A percentile compares a stretch with the other conserved stretches of the same genome.
These are phyloP conservation scores for Ceratocystis destructans DNA, from an alignment of 2,329 filamentous ascomycete species.

Conservation along the genomic window DNA sequence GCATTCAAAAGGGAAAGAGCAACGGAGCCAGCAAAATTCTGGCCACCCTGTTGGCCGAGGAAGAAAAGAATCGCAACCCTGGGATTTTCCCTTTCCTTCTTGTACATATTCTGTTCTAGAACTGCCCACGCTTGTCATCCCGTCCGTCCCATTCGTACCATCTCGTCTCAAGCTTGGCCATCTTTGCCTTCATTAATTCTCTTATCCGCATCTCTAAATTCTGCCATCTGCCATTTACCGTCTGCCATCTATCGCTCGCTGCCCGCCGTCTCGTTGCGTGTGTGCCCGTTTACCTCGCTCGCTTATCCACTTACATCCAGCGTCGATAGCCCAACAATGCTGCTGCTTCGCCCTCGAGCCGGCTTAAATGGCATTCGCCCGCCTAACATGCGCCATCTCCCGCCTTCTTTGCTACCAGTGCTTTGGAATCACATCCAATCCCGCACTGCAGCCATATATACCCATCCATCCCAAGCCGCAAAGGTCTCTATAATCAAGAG, in stretches of 20 bases:
- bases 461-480: conserved; percentile 64
- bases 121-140: not conserved
- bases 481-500: conserved; percentile 71
- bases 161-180: no score
- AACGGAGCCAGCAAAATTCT: not conserved
- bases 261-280: no score
- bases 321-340: not conserved
- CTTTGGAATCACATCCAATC: conserved; percentile 23
- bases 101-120: not conserved
- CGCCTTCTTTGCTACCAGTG: conserved; percentile 21
- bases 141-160: not conserved
- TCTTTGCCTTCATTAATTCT: not conserved
- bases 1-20: not conserved
- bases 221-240: not conserved
- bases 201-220: not conserved
- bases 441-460: conserved; percentile 56
- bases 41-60: conserved; percentile 13
- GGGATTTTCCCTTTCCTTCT: not conserved
- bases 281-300: no score
- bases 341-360: not conserved
- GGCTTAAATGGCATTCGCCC: not conserved
- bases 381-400: conserved; percentile 25
- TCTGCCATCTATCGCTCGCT: no score
- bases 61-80: not conserved
- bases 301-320: not conserved